These are phyloP conservation scores for Opeltia flavorubescens DNA, from an alignment of 495 filamentous ascomycete species.

Conservation along the genomic window DNA sequence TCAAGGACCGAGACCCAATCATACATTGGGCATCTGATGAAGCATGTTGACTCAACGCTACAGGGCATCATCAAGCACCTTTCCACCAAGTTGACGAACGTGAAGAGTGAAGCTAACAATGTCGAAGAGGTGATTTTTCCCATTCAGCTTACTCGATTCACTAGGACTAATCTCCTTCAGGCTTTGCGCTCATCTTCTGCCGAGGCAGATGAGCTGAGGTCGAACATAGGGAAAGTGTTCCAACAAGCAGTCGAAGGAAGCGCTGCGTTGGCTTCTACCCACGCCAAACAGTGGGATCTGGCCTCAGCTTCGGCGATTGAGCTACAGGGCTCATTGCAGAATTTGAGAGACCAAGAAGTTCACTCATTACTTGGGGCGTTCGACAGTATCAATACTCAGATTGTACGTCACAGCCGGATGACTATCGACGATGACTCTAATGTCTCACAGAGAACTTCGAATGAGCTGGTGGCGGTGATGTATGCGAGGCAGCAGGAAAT, in stretches of 20 bases:
- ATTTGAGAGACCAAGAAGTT: conserved; percentile 19
- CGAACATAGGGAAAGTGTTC: conserved; percentile 20
- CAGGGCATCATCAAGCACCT: conserved; percentile 13
- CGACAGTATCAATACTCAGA: conserved; percentile 16
- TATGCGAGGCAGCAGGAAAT: conserved; percentile 10
- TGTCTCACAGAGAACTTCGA: conserved; percentile 20
- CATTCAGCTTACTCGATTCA: neutral
- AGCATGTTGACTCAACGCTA: conserved; percentile 21
- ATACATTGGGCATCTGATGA: conserved; percentile 18
- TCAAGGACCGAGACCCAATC: conserved; percentile 18
- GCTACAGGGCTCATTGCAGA: conserved; percentile 15
- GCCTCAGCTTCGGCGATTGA: conserved; percentile 8
- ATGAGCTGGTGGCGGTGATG: conserved; percentile 11
- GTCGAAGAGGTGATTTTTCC: conserved; percentile 24
- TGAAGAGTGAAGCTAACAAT: conserved; percentile 15
- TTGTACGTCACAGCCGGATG: conserved; percentile 19
- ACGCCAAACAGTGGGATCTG: conserved; percentile 13
- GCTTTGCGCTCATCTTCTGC: conserved; percentile 19
- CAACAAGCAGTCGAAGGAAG: conserved; percentile 21
- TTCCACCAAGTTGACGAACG: conserved; percentile 11
- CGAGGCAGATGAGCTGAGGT: conserved; percentile 20
- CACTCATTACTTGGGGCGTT: conserved; percentile 8
- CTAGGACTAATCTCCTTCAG: conserved; percentile 10
- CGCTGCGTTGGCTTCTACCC: conserved; percentile 17
- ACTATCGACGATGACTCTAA: conserved; percentile 18